A percentile compares a stretch with the other conserved stretches of the same genome.
phyloP scores from a whole-genome alignment of 805 yeast genomes.

The Jamesozyma rosinii region DNA sequence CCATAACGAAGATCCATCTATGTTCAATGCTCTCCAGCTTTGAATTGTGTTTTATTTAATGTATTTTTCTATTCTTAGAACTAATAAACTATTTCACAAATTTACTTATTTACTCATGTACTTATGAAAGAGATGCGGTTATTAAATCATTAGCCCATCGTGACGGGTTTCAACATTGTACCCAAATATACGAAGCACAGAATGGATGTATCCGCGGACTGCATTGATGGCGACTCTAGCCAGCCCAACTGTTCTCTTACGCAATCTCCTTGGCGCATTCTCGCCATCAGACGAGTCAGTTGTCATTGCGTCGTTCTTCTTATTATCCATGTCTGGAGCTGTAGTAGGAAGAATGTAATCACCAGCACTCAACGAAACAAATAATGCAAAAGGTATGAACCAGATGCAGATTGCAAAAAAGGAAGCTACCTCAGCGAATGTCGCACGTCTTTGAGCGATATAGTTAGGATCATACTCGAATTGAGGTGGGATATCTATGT shows the following conservation, averaged over 20 bases:
- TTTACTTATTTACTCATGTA: too few relatives aligned
- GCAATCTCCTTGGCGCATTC: slow-evolving; percentile 25
- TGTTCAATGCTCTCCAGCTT: too few relatives aligned
- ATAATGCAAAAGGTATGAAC: slow-evolving; percentile 87
- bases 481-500: slow-evolving; percentile 58
- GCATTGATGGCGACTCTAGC: slow-evolving; percentile 58
- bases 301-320: slow-evolving; percentile 18
- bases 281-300: slow-evolving; percentile 8
- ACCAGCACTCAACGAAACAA: slow-evolving; percentile 84
- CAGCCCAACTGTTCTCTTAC: slow-evolving; percentile 47
- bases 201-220: slow-evolving; percentile 37
- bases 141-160: slow-evolving; percentile 31
- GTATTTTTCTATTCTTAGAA: too few relatives aligned
- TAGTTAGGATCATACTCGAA: slow-evolving; percentile 49
- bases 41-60: too few relatives aligned
- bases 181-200: slow-evolving; percentile 49
- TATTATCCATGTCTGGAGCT: slow-evolving; percentile 19
- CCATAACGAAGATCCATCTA: too few relatives aligned
- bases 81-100: too few relatives aligned
- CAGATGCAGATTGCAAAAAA: slow-evolving; percentile 90
- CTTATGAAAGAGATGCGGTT: too few relatives aligned
- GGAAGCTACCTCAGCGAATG: slow-evolving; percentile 85
- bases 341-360: slow-evolving; percentile 73
- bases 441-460: slow-evolving; percentile 59
- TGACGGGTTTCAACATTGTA: slow-evolving; percentile 50